A percentile compares a stretch with the other conserved stretches of the same genome.
Conservation (phyloP, 495 filamentous ascomycete species). For the Trypethelium eluteriae region DNA sequence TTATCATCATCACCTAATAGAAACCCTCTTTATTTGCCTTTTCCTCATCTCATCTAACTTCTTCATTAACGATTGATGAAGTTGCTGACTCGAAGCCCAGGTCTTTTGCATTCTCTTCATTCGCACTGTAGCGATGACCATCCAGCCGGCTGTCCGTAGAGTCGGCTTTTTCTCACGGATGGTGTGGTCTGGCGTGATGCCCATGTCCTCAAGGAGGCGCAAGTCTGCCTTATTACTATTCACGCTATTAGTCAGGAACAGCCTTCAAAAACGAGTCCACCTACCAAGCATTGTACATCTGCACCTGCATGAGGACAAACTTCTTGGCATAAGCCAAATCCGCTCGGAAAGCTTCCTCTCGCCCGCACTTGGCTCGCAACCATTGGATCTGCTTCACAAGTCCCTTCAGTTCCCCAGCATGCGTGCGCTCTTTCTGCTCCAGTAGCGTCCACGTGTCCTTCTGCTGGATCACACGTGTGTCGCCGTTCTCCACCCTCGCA, state of each 20-base stretch:
- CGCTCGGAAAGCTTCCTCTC: slow-evolving; percentile 71
- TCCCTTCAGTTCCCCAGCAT: slow-evolving; percentile 73
- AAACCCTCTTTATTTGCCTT: neutral
- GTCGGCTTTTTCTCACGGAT: slow-evolving; percentile 36
- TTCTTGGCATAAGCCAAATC: slow-evolving; percentile 75
- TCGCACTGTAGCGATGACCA: slow-evolving; percentile 47
- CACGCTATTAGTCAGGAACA: slow-evolving; percentile 24
- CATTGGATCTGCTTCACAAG: slow-evolving; percentile 84
- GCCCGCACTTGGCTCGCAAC: slow-evolving; percentile 66
- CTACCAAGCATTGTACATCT: slow-evolving; percentile 78
- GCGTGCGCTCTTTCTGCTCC: slow-evolving; percentile 44
- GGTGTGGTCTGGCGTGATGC: slow-evolving; percentile 47
- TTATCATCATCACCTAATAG: neutral
- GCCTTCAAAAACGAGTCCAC: slow-evolving; percentile 34
- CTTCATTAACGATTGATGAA: slow-evolving; percentile 30
- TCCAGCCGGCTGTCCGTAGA: slow-evolving; percentile 44
- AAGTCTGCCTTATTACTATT: slow-evolving; percentile 86
- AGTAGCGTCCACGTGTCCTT: slow-evolving; percentile 14
- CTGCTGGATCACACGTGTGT: slow-evolving; percentile 16
- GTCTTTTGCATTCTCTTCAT: slow-evolving; percentile 49
- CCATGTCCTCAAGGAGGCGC: slow-evolving; percentile 71
- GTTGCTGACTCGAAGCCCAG: slow-evolving; percentile 36
- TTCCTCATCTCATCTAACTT: slow-evolving; percentile 3
- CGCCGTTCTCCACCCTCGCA: slow-evolving; percentile 11
- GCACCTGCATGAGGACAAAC: slow-evolving; percentile 69